These are phyloP conservation scores for Millerozyma acaciae DNA, from an alignment of 805 yeast species.

Conservation along the genomic window DNA sequence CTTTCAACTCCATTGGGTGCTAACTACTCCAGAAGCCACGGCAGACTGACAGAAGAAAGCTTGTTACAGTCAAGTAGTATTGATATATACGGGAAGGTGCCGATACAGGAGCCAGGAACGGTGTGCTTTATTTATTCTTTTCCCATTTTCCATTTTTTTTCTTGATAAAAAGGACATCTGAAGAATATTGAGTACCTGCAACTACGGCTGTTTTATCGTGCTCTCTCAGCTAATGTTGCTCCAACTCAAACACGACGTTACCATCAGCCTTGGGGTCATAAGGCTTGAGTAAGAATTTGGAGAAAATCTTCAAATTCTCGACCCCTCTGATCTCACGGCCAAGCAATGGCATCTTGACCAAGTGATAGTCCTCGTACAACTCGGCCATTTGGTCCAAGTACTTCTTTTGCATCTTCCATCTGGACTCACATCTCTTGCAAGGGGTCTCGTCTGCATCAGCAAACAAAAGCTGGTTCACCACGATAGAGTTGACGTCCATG, in stretches of 20 bases:
- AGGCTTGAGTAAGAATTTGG: slow-evolving; percentile 73
- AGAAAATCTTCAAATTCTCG: slow-evolving; percentile 77
- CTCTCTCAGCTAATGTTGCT: slow-evolving; percentile 43
- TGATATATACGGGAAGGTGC: too few species aligned
- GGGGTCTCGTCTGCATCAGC: slow-evolving; percentile 71
- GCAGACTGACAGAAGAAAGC: too few species aligned
- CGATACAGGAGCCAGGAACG: too few species aligned
- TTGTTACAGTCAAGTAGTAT: too few species aligned
- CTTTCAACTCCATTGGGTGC: too few species aligned
- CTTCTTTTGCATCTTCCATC: slow-evolving; percentile 95
- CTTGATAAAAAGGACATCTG: too few species aligned
- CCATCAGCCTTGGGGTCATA: slow-evolving; percentile 66
- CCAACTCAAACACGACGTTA: slow-evolving; percentile 49
- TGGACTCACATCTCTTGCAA: slow-evolving; percentile 86
- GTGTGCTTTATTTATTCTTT: too few species aligned
- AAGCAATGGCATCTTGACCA: slow-evolving; percentile 91
- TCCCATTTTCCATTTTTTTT: too few species aligned
- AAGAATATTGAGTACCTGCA: too few species aligned
- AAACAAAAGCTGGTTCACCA: slow-evolving; percentile 88
- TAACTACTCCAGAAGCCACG: too few species aligned
- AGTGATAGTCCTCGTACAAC: slow-evolving; percentile 93
- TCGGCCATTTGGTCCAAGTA: slow-evolving; percentile 94
- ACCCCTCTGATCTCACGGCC: slow-evolving; percentile 95
- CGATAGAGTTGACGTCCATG: slow-evolving; percentile 95
- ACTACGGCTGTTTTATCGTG: too few species aligned